These are phyloP conservation scores for Juglanconis juglandina DNA, from an alignment of 2,329 filamentous ascomycete species.

Conservation along the genomic window DNA sequence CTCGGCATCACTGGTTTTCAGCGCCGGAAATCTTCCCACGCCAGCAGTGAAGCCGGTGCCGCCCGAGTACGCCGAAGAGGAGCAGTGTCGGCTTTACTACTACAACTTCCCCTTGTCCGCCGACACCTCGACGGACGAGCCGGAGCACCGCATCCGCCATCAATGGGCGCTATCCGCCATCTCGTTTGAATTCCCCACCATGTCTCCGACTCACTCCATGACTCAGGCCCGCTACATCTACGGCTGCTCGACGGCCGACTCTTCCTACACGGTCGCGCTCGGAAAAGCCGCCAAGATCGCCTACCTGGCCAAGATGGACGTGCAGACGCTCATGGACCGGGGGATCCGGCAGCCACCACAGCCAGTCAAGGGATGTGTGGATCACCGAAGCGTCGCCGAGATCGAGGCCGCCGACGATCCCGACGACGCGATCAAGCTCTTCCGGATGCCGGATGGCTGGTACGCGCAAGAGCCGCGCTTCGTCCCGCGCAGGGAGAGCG, in stretches of 20 bases:
- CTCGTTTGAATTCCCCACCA: conserved; percentile 65
- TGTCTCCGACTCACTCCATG: conserved; percentile 56
- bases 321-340: conserved; percentile 46
- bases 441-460: conserved; percentile 57
- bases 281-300: conserved; percentile 66
- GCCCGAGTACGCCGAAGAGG: conserved; percentile 47
- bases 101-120: conserved; percentile 54
- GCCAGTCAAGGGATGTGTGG: conserved; percentile 59
- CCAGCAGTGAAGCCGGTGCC: conserved; percentile 41
- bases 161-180: conserved; percentile 65
- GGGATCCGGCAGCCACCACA: conserved; percentile 45
- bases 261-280: conserved; percentile 56
- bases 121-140: conserved; percentile 1
- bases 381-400: conserved; percentile 51
- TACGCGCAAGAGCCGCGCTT: conserved; percentile 68
- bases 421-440: conserved; percentile 58
- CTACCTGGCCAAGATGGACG: conserved; percentile 60
- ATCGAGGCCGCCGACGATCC: conserved; percentile 43
- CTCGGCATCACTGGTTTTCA: conserved; percentile 62
- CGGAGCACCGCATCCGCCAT: conserved; percentile 44
- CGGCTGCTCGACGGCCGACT: conserved; percentile 59
- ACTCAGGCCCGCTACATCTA: conserved; percentile 58
- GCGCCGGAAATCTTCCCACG: conserved; percentile 57
- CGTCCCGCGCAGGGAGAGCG: conserved; percentile 40
- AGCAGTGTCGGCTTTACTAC: conserved; percentile 68